Percentiles rank a stretch among this genome's conserved stretches.
Conservation (phyloP, 2,329 filamentous ascomycete species). For the Periconia sp. region DNA sequence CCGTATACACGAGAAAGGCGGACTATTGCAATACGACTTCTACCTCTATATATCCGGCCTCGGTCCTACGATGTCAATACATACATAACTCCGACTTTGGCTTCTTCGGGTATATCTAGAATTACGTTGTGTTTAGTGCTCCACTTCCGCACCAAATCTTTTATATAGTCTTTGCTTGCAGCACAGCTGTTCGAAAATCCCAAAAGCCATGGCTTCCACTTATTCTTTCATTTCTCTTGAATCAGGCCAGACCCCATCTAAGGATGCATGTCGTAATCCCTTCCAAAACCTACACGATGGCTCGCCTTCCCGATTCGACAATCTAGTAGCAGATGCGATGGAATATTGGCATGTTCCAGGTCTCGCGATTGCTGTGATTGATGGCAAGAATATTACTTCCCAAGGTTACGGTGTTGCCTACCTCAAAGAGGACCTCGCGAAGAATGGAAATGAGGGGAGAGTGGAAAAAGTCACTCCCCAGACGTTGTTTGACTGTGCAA, state of each 20-base stretch:
- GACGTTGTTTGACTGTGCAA: slow-evolving; percentile 6
- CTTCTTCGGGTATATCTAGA: too few relatives aligned
- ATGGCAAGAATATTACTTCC: neutral
- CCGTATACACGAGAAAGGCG: too few relatives aligned
- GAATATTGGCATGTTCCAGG: slow-evolving; percentile 13
- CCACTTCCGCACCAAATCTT: too few relatives aligned
- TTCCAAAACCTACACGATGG: neutral
- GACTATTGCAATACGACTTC: too few relatives aligned
- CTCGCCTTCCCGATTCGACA: slow-evolving; percentile 1
- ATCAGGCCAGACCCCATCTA: neutral
- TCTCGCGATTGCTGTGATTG: slow-evolving; percentile 2
- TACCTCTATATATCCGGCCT: too few relatives aligned
- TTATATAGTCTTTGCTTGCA: too few relatives aligned
- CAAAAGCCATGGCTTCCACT: too few relatives aligned
- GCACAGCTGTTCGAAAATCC: too few relatives aligned
- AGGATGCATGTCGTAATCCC: neutral
- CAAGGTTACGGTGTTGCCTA: neutral
- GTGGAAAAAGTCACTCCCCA: slow-evolving; percentile 1
- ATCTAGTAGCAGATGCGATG: slow-evolving; percentile 5
- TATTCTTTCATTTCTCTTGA: too few relatives aligned
- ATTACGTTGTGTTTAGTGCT: too few relatives aligned
- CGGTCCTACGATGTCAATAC: too few relatives aligned
- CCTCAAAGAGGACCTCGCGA: neutral
- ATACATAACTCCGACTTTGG: too few relatives aligned
- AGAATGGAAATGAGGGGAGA: neutral